Percentiles rank a stretch among this genome's conserved stretches.
These are phyloP conservation scores for Sanghuangporus baumii DNA, from an alignment of 1,284 basidiomycete genomes.

Conservation along the genomic window DNA sequence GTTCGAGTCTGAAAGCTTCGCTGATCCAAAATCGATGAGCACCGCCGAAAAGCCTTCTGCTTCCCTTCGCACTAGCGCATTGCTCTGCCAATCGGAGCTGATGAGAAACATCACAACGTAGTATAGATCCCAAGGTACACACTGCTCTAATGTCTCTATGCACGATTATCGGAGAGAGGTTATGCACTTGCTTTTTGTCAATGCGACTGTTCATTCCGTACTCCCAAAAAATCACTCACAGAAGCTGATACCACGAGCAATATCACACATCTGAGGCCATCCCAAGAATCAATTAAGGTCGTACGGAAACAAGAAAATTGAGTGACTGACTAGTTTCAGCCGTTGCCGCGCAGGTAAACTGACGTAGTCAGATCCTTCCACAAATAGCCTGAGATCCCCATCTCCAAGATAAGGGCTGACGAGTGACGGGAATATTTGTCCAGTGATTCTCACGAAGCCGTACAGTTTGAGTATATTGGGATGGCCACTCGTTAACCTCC, in stretches of 20 bases:
- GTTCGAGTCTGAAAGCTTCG: neutral
- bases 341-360: neutral
- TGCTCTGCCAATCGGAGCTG: neutral
- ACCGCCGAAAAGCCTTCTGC: neutral
- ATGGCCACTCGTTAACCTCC: neutral
- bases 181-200: neutral
- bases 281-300: neutral
- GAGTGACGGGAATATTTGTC: neutral
- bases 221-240: neutral
- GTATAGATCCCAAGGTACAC: neutral
- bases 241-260: neutral
- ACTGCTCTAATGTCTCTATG: conserved; percentile 6
- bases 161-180: neutral
- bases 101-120: neutral
- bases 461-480: neutral
- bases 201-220: too few species aligned
- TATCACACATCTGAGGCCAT: neutral
- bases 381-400: neutral
- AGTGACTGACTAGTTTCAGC: neutral
- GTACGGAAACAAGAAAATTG: neutral
- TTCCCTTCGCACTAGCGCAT: neutral
- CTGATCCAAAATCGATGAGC: conserved; percentile 3
- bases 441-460: neutral
- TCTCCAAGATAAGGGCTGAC: neutral
- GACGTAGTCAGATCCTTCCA: neutral